These are phyloP conservation scores for Pyrenula aspistea DNA, from an alignment of 495 filamentous ascomycete genomes.

Conservation along the genomic window DNA sequence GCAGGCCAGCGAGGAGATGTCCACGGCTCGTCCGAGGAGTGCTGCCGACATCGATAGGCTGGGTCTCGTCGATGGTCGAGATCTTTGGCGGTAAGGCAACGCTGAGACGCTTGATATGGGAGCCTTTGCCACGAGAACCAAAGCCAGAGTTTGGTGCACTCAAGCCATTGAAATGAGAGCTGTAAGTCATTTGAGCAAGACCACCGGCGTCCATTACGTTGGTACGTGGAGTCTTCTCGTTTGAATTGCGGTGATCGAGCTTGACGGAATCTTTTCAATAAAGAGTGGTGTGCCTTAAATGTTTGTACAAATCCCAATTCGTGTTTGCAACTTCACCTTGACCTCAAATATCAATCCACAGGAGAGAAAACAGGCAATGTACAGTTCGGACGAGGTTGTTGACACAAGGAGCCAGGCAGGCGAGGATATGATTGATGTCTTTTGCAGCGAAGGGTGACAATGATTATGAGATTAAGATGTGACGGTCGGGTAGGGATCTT, in stretches of 20 bases:
- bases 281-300: no score
- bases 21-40: constrained; percentile 91
- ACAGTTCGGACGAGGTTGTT: no score
- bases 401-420: no score
- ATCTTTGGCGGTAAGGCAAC: constrained; percentile 46
- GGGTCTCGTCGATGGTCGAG: constrained; percentile 52
- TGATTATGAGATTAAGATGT: neutral
- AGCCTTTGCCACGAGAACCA: constrained; percentile 69
- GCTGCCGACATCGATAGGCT: constrained; percentile 35
- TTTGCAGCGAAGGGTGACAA: no score
- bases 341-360: no score
- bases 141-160: constrained; percentile 67
- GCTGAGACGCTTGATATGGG: constrained; percentile 74
- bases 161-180: constrained; percentile 56
- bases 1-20: constrained; percentile 83
- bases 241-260: no score
- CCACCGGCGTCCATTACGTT: constrained; percentile 96
- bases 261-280: no score
- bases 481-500: neutral
- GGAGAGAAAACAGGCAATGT: no score
- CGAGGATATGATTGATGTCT: no score
- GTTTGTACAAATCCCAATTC: no score
- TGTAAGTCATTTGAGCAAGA: constrained; percentile 99
- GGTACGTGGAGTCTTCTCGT: no score
- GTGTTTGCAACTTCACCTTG: no score